Evolutionary conservation across 345 rosid species (phyloP).

Genomic region (Cardamine occulta): DNA sequence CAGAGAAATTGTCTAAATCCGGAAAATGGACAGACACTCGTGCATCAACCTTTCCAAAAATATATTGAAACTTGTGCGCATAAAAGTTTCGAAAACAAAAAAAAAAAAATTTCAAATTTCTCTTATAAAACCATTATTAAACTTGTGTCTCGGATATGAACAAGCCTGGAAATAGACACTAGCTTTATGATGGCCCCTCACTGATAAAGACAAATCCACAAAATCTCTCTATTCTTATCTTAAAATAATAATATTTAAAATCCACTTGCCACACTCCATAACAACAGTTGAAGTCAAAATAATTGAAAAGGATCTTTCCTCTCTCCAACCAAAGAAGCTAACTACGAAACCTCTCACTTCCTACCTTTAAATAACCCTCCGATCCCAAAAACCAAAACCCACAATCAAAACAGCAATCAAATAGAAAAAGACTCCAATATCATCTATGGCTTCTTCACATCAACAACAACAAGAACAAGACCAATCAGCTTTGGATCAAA

Average conservation of each 20-base stretch:
- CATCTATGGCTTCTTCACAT: conserved; percentile 27
- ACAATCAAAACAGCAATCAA: conserved; percentile 9
- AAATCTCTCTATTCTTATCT: neutral
- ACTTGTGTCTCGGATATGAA: neutral
- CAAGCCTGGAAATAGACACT: conserved; percentile 3
- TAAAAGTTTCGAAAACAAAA: neutral
- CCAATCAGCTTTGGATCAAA: conserved; percentile 57
- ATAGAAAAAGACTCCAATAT: neutral
- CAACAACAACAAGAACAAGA: conserved; percentile 43
- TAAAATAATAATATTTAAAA: neutral
- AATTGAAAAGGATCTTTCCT: conserved; percentile 33
- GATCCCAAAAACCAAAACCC: conserved; percentile 4
- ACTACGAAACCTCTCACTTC: conserved; percentile 32
- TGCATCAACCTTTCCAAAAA: conserved; percentile 1
- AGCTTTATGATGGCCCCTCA: neutral
- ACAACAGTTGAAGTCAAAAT: neutral
- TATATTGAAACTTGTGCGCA: neutral
- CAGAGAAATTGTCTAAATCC: neutral
- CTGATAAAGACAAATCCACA: neutral
- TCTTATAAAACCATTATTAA: neutral
- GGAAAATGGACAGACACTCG: neutral
- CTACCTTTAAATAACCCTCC: conserved; percentile 20
- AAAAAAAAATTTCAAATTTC: neutral
- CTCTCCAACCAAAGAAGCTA: conserved; percentile 20
- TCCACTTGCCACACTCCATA: conserved; percentile 29